Conservation (phyloP, 225 moss, liverwort and hornwort genomes). For the Climacium dendroides region DNA sequence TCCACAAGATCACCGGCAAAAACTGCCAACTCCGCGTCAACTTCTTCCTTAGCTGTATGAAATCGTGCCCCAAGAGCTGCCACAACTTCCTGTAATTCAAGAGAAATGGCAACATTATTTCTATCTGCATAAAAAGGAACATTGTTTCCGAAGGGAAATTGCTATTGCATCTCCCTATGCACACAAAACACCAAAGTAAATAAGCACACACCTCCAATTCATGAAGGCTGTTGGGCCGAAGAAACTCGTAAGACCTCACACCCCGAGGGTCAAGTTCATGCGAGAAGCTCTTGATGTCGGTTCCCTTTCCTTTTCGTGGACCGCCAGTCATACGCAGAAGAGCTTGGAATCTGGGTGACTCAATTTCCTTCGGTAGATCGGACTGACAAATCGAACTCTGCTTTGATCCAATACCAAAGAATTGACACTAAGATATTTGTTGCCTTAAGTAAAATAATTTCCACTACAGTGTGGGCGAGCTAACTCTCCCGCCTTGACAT, state of each 20-base stretch:
- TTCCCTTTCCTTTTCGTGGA: conserved; percentile 66
- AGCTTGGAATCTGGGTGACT: conserved; percentile 96
- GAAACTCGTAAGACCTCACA: conserved; percentile 61
- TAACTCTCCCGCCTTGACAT: not conserved
- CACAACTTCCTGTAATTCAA: conserved; percentile 61
- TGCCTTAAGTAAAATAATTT: not conserved
- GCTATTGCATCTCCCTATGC: not conserved
- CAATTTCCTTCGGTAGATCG: conserved; percentile 82
- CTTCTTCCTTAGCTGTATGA: conserved; percentile 85
- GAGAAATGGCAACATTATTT: not conserved
- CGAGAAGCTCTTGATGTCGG: conserved; percentile 90
- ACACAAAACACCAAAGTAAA: not conserved
- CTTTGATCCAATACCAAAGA: not conserved
- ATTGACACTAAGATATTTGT: not conserved
- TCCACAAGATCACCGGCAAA: conserved; percentile 94
- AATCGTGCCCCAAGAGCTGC: conserved; percentile 73
- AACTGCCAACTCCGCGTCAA: conserved; percentile 71
- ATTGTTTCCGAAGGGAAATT: not conserved
- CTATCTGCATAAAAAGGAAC: not conserved
- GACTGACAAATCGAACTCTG: conserved; percentile 58
- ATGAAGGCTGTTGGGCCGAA: conserved; percentile 66
- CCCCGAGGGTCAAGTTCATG: conserved; percentile 94
- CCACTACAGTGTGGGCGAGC: not conserved
- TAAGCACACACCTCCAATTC: conserved; percentile 66
- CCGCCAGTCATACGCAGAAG: conserved; percentile 84